Evolutionary conservation across 371 early-diverging fungal genomes (phyloP).

Genomic region (Saksenaea oblongispora): DNA sequence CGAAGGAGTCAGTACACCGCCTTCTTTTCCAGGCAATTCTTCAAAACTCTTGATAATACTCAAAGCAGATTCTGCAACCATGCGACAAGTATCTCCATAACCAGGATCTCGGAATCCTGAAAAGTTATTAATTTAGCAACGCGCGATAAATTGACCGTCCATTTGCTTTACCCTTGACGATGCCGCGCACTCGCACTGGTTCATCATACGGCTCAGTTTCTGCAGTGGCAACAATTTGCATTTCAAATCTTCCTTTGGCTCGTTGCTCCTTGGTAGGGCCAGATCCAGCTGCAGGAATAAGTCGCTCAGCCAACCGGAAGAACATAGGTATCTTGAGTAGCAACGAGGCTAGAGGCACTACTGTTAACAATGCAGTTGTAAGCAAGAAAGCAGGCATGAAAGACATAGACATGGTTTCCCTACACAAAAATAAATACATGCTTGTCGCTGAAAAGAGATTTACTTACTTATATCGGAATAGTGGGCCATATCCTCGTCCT

Average conservation of each 20-base stretch:
- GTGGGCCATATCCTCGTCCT: conserved; percentile 53
- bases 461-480: conserved; percentile 53
- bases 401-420: conserved; percentile 55
- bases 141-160: conserved; percentile 9
- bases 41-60: conserved; percentile 52
- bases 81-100: conserved; percentile 71
- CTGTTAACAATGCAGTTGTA: conserved; percentile 35
- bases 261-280: conserved; percentile 61
- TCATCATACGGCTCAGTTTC: conserved; percentile 42
- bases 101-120: conserved; percentile 72
- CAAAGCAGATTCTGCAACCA: conserved; percentile 64
- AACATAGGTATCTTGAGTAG: conserved; percentile 37
- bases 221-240: conserved; percentile 52
- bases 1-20: conserved; percentile 76
- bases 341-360: conserved; percentile 30
- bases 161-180: conserved; percentile 48
- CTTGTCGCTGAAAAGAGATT: not conserved
- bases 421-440: not conserved
- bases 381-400: conserved; percentile 42
- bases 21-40: conserved; percentile 50
- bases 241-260: conserved; percentile 44
- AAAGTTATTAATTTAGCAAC: not conserved
- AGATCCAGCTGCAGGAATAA: conserved; percentile 57
- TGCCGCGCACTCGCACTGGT: conserved; percentile 52
- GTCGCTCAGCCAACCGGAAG: conserved; percentile 44